Conservation (phyloP, 495 filamentous ascomycete species). For the Talaromyces liani region DNA sequence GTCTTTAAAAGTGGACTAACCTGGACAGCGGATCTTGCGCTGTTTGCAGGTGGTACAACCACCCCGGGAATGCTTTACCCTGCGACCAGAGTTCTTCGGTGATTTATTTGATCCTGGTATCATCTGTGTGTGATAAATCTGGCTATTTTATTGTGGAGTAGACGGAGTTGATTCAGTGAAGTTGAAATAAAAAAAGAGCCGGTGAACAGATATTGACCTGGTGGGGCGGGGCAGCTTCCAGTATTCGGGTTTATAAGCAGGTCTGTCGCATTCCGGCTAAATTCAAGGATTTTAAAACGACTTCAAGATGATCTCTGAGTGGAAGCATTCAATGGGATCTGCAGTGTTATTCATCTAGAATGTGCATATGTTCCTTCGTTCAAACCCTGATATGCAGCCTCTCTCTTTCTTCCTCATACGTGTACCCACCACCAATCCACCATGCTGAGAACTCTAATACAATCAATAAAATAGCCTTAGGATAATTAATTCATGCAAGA, state of each 20-base stretch:
- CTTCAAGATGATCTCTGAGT: not conserved
- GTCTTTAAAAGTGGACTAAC: not conserved
- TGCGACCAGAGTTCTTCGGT: slow-evolving; percentile 3
- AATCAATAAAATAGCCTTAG: too few relatives aligned
- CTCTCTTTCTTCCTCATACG: too few relatives aligned
- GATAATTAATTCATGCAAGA: too few relatives aligned
- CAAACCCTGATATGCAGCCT: too few relatives aligned
- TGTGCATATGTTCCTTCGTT: too few relatives aligned
- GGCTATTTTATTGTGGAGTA: not conserved
- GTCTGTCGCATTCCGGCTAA: not conserved
- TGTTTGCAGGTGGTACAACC: slow-evolving; percentile 39
- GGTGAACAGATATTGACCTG: not conserved
- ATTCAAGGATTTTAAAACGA: not conserved
- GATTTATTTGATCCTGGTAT: not conserved
- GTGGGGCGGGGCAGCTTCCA: not conserved
- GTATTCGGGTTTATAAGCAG: not conserved
- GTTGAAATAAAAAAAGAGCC: not conserved
- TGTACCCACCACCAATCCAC: too few relatives aligned
- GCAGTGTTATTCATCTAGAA: too few relatives aligned
- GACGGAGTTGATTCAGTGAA: not conserved
- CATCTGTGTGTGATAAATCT: not conserved
- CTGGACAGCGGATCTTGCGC: slow-evolving; percentile 36
- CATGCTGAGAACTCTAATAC: too few relatives aligned
- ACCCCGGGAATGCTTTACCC: slow-evolving; percentile 8
- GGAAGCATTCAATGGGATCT: too few relatives aligned